A percentile compares a stretch with the other conserved stretches of the same genome.
Conservation (phyloP, 768 basidiomycete genomes). For the Agaricus bisporus region DNA sequence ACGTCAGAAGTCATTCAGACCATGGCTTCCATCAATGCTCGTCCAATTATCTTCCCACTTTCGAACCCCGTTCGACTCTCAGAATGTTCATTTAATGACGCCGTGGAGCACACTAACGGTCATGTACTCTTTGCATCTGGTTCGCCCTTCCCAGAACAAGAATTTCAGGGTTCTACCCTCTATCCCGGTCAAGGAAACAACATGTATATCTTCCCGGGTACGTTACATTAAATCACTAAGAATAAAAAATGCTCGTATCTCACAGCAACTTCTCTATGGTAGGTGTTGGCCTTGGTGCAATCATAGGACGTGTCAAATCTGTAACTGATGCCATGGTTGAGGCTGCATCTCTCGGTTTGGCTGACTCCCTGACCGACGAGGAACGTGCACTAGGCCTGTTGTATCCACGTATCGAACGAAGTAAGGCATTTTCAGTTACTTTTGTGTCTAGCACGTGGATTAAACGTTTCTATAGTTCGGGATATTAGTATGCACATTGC, state of each 20-base stretch:
- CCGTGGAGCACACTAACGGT: slow-evolving; percentile 66
- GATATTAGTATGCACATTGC: slow-evolving; percentile 81
- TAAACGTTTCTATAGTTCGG: slow-evolving; percentile 39
- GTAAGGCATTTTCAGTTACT: slow-evolving; percentile 22
- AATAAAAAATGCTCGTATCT: too few species aligned
- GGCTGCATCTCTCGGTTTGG: slow-evolving; percentile 76
- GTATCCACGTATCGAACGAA: slow-evolving; percentile 80
- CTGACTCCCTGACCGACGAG: slow-evolving; percentile 62
- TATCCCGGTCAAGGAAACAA: slow-evolving; percentile 93
- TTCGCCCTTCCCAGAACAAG: slow-evolving; percentile 71
- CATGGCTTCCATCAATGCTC: slow-evolving; percentile 75
- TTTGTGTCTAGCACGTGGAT: background rate
- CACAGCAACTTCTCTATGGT: slow-evolving; percentile 6
- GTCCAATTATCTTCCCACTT: slow-evolving; percentile 89
- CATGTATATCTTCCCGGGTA: slow-evolving; percentile 81
- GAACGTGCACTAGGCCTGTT: slow-evolving; percentile 64
- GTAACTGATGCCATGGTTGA: slow-evolving; percentile 90
- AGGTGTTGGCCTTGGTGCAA: slow-evolving; percentile 76
- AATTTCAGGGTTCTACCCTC: slow-evolving; percentile 46
- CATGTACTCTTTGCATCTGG: slow-evolving; percentile 82
- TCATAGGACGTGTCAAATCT: slow-evolving; percentile 57
- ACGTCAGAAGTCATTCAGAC: slow-evolving; percentile 58
- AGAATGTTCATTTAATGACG: slow-evolving; percentile 76
- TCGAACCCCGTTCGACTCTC: slow-evolving; percentile 83
- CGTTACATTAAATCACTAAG: slow-evolving; percentile 9